Base-by-base conservation (phyloP, 108 stramenopile species). In the Cyclotella kingstonii region DNA sequence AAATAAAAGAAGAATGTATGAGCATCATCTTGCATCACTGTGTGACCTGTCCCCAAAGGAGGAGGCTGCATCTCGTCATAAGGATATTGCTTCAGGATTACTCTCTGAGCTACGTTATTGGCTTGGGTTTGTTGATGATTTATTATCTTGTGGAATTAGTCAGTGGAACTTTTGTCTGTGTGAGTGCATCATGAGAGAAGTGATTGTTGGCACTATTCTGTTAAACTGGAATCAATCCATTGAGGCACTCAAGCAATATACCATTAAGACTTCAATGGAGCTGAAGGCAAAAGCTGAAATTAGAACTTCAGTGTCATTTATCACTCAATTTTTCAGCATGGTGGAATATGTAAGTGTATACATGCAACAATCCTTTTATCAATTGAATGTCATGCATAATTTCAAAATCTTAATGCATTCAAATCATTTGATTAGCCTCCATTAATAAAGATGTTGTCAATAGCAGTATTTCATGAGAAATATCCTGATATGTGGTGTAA, bases 141-240 rank as follows among this genome's bases (percentile, higher is more conserved):
- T 93, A 15, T 73, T 93, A 18, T 79, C 79, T 47, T 84, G 86
- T 69, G 84, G 73, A 15, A 76, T 88, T 25, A 77, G 80, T 15
- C 70, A 68, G 8, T 70, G 87, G 64, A 90, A 90, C 70, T 82
- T 89, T 8, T 62, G 89, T 0, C 70, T 90, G 21, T 87, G 86
- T 26, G 92, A 93, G 43, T 73, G 51, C 9, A 35, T 90, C 5
- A 63, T 93, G 57, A 76, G 85, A 42, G 59, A 60, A 15, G 81
- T 85, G 3, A 55, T 93, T 40, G 70, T 86, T 40, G 66, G 79
- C 15, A 78, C 71, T 18, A 39, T 84, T 15, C n/a, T 71, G 41
- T 39, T 62, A 30, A 54, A 50, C 36, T 75, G 61, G 59, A 73
- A 77, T 63, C 60, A 54, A 15, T 66, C 73, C 14, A 18, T 61